Percentiles rank a stretch among this genome's conserved stretches.
Conservation (phyloP, 2,329 filamentous ascomycete genomes). For the Ascocoryne sarcoides region DNA sequence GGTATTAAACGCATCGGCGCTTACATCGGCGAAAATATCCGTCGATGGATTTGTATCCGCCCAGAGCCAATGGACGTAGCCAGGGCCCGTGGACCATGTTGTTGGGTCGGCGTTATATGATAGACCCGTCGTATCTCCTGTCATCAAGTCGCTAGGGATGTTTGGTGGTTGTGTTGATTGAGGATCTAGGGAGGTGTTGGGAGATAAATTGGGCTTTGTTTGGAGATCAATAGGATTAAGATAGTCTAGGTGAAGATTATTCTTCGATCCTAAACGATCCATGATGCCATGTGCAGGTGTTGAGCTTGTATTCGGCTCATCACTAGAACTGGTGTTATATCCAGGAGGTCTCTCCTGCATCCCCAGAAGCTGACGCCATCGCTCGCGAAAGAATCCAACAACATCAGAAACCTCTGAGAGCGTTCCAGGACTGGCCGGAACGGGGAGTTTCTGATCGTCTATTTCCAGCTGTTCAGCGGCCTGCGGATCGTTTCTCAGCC, state of each 20-base stretch:
- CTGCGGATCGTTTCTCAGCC: conserved; percentile 24
- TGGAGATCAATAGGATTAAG: neutral
- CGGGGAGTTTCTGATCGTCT: conserved; percentile 14
- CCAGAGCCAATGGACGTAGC: conserved; percentile 22
- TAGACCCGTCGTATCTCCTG: neutral
- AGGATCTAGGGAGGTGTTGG: neutral
- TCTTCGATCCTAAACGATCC: neutral
- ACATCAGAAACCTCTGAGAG: conserved; percentile 15
- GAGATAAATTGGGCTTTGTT: conserved; percentile 1
- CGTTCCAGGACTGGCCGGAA: conserved; percentile 26
- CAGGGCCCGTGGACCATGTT: conserved; percentile 6
- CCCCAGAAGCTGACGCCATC: conserved; percentile 27
- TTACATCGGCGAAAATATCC: conserved; percentile 19
- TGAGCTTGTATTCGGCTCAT: neutral
- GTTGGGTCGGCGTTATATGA: conserved; percentile 8
- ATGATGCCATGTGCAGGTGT: neutral
- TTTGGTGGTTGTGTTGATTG: conserved; percentile 1
- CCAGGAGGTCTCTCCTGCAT: conserved; percentile 2
- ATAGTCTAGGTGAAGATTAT: conserved; percentile 6
- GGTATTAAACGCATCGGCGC: conserved; percentile 18
- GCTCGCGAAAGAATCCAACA: conserved; percentile 20
- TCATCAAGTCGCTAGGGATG: conserved; percentile 1
- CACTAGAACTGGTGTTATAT: neutral
- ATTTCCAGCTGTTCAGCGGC: conserved; percentile 19
- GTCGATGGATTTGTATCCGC: conserved; percentile 16